phyloP scores from a whole-genome alignment of 2,329 filamentous ascomycete genomes.

The Esteya vermicola region DNA sequence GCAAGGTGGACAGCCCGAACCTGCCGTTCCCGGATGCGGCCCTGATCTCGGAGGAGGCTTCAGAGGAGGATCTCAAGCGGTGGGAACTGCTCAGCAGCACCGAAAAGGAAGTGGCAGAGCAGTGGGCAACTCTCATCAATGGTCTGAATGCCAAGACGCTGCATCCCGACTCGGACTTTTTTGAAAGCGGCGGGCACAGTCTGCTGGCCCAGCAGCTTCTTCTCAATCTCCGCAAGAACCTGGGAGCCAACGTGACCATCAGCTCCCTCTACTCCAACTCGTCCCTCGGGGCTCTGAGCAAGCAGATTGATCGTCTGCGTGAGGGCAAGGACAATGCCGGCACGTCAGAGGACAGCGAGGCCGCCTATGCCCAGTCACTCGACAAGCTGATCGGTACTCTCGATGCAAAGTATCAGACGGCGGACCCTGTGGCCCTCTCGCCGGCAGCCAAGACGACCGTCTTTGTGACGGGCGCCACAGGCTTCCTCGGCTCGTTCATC shows the following conservation, averaged over 20 bases:
- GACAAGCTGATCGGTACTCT: slow-evolving; percentile 32
- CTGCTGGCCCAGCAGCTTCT: slow-evolving; percentile 72
- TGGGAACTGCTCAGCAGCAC: too few species aligned
- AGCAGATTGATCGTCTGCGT: slow-evolving; percentile 30
- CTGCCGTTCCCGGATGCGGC: slow-evolving; percentile 69
- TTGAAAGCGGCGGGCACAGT: slow-evolving; percentile 68
- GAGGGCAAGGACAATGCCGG: background rate
- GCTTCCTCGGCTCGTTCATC: slow-evolving; percentile 75
- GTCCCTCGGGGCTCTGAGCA: too few species aligned
- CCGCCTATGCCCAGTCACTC: background rate
- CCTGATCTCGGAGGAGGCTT: too few species aligned
- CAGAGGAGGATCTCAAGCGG: too few species aligned
- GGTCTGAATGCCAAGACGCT: slow-evolving; percentile 37
- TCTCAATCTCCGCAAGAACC: slow-evolving; percentile 40
- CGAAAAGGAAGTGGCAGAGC: too few species aligned
- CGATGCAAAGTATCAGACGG: slow-evolving; percentile 19
- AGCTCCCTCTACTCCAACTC: slow-evolving; percentile 57
- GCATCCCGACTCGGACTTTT: slow-evolving; percentile 45
- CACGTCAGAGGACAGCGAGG: background rate
- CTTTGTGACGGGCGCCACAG: slow-evolving; percentile 79
- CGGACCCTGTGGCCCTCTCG: slow-evolving; percentile 7
- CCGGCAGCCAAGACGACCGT: slow-evolving; percentile 30
- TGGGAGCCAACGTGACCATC: slow-evolving; percentile 45
- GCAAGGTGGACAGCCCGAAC: slow-evolving; percentile 67
- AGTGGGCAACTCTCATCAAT: slow-evolving; percentile 54